These are phyloP conservation scores for Lachnellula hyalina DNA, from an alignment of 2,329 filamentous ascomycete genomes.

Conservation along the genomic window DNA sequence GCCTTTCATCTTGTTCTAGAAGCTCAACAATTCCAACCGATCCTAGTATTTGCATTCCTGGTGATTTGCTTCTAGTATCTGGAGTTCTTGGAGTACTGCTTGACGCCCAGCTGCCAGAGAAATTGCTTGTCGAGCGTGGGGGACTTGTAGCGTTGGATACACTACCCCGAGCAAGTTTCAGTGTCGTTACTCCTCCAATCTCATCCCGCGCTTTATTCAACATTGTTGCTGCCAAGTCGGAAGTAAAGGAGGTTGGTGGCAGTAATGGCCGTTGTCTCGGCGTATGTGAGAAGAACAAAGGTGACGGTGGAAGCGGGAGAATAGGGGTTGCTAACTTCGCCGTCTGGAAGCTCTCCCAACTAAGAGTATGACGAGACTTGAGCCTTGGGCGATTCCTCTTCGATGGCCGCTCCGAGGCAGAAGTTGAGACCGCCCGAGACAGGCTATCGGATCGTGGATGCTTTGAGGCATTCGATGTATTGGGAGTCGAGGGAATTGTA, in stretches of 20 bases:
- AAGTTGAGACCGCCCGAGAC: constrained; percentile 1
- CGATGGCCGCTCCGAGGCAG: constrained; percentile 22
- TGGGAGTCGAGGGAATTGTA: neutral
- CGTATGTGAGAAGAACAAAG: constrained; percentile 48
- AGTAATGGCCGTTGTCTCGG: constrained; percentile 38
- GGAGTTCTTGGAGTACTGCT: constrained; percentile 47
- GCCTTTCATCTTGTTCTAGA: constrained; percentile 69
- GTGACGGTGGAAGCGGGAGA: constrained; percentile 35
- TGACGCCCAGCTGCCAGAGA: constrained; percentile 45
- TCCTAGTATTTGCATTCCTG: constrained; percentile 52
- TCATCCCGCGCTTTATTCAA: constrained; percentile 22
- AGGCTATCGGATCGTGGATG: constrained; percentile 17
- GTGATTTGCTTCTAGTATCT: constrained; percentile 42
- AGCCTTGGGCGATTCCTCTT: constrained; percentile 26
- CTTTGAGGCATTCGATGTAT: constrained; percentile 19
- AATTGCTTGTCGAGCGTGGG: constrained; percentile 43
- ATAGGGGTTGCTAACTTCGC: constrained; percentile 1
- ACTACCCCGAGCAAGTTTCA: constrained; percentile 50
- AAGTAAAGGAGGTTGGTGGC: constrained; percentile 30
- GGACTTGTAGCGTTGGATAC: constrained; percentile 44
- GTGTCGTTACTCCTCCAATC: constrained; percentile 41
- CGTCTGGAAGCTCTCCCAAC: constrained; percentile 32
- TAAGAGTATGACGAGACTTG: constrained; percentile 32
- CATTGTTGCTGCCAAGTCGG: constrained; percentile 20
- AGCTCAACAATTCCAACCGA: constrained; percentile 66